Conservation (phyloP, 176 grass and related monocot species). For the Aegilops longissima region DNA sequence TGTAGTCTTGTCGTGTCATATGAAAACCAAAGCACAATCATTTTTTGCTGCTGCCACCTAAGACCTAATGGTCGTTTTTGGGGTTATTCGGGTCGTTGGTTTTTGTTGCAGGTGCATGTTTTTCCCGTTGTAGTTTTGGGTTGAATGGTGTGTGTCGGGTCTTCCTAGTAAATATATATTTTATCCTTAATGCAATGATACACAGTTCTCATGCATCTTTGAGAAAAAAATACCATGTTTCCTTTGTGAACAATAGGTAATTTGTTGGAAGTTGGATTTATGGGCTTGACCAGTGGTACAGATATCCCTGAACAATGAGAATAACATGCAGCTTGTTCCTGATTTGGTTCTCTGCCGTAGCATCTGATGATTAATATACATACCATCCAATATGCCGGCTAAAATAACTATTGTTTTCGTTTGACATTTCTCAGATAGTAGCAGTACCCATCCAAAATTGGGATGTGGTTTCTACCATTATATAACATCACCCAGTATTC, state of each 20-base stretch:
- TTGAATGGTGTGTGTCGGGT: not conserved
- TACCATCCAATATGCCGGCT: conserved; percentile 4
- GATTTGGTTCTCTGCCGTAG: not conserved
- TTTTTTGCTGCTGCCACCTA: not conserved
- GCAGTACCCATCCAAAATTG: not conserved
- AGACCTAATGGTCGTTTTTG: not conserved
- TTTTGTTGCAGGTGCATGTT: not conserved
- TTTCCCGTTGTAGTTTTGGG: not conserved
- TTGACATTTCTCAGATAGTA: not conserved
- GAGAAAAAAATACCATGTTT: not conserved
- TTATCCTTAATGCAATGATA: not conserved
- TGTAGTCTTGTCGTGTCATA: not conserved
- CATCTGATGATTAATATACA: not conserved
- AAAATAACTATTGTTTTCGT: not conserved
- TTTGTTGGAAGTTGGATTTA: not conserved
- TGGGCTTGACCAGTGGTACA: not conserved
- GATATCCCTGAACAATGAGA: not conserved
- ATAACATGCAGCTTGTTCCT: not conserved
- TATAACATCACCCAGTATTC: not conserved
- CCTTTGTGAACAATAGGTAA: not conserved
- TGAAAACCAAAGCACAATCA: not conserved
- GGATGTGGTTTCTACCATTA: not conserved
- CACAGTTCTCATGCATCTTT: not conserved
- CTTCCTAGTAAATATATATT: not conserved
- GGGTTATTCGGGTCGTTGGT: no score